Evolutionary conservation across 2,329 filamentous ascomycete genomes (phyloP), one percentile per base, ranked within the genome.

Genomic region (Thyridium curvatum): DNA sequence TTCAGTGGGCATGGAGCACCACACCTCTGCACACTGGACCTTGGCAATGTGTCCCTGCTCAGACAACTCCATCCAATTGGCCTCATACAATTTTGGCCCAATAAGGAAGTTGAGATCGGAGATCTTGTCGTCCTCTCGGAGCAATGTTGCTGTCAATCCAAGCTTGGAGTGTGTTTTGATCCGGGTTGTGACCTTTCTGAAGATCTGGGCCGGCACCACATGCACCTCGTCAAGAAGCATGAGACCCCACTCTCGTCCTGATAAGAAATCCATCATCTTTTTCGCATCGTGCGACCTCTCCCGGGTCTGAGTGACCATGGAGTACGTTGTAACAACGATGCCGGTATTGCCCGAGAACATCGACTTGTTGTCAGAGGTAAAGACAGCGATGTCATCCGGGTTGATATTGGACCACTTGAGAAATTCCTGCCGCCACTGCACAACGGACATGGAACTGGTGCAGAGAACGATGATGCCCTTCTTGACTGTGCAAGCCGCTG

Each of bases 1-100:
- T 52, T 98, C 93, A 0, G 90, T 93, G 0, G 93, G 94, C 93
- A 98, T 98, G 3, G 91, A 89, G 56, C 93, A 98, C 93, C 93
- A 98, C 7, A 98, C 93, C 62, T 98, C 93, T 12, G 93, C 93
- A 60, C 93, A 98, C 61, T 98, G 93, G 2, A 98, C 93, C 50
- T 88, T 84, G 29, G 93, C 93, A 59, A 98, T 98, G 56, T 96
- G 90, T 1, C 93, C 93, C 62, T 96, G 89, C 54, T 96, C 87
- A 1, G 91, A 93, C 31, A 98, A 76, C 60, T 98, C 93, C 82
- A 97, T 95, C 93, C 93, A 98, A 60, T 98, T 98, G 18, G 93
- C 93, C 62, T 98, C 93, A 57, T 95, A 98, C 1, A 98, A 71
- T 61, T 98, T 98, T 1, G 93, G 93, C 0, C 93, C 93, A 53